Evolutionary conservation across 345 rosid species (phyloP).

Genomic region (Firmiana major): DNA sequence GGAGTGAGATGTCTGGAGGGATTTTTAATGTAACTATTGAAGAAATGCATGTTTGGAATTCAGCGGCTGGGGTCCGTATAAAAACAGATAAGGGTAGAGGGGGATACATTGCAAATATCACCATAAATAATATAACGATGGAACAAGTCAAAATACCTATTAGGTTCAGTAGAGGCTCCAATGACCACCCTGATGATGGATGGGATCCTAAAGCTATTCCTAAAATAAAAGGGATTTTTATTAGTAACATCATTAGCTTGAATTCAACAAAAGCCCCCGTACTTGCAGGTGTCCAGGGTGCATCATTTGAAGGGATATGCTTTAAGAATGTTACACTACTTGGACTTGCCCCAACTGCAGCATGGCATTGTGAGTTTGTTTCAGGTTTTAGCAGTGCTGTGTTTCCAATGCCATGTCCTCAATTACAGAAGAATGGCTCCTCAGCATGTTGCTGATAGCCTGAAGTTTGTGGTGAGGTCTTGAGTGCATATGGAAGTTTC

Average conservation of each 20-base stretch:
- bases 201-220: constrained; percentile 92
- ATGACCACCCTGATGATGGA: constrained; percentile 80
- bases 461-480: constrained; percentile 10
- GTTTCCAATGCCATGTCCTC: constrained; percentile 61
- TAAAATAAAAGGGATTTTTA: constrained; percentile 56
- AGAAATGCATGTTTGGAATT: constrained; percentile 79
- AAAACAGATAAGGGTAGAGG: constrained; percentile 94
- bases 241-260: constrained; percentile 56
- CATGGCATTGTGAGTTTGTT: constrained; percentile 82
- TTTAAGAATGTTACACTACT: constrained; percentile 64
- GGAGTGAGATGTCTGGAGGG: constrained; percentile 99
- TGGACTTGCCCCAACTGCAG: constrained; percentile 42
- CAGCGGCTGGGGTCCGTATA: constrained; percentile 85
- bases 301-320: constrained; percentile 65
- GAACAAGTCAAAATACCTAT: constrained; percentile 87
- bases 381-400: constrained; percentile 61
- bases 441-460: constrained; percentile 39
- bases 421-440: constrained; percentile 48
- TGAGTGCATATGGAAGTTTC: not conserved
- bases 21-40: constrained; percentile 60
- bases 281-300: constrained; percentile 61
- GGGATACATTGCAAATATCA: constrained; percentile 72
- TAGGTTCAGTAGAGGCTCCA: constrained; percentile 80
- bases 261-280: constrained; percentile 80
- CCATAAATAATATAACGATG: constrained; percentile 52